Conservation (phyloP, 371 early-diverging fungal genomes). For the Mucor plumbeus region DNA sequence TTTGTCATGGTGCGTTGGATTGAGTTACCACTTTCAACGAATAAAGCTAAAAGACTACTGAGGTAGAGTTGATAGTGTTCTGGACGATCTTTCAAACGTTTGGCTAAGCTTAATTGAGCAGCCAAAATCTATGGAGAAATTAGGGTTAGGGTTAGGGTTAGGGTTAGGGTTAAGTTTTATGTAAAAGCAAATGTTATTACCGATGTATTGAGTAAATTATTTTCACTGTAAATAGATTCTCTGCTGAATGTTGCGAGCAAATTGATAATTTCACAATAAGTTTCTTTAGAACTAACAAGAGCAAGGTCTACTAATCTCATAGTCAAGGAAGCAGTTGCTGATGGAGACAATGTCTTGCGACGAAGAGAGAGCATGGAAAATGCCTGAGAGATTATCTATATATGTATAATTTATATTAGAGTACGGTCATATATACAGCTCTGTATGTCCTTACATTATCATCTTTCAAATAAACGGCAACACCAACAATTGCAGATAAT, state of each 20-base stretch:
- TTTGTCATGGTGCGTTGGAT: slow-evolving; percentile 59
- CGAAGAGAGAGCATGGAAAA: slow-evolving; percentile 61
- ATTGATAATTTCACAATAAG: slow-evolving; percentile 50
- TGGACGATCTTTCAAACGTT: slow-evolving; percentile 52
- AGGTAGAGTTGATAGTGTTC: slow-evolving; percentile 67
- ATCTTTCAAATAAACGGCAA: slow-evolving; percentile 69
- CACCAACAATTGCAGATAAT: slow-evolving; percentile 65
- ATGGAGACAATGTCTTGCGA: slow-evolving; percentile 48
- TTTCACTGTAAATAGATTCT: slow-evolving; percentile 53
- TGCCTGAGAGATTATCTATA: slow-evolving; percentile 54
- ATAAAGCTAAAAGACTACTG: slow-evolving; percentile 59
- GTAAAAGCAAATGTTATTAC: slow-evolving; percentile 9
- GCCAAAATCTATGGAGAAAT: slow-evolving; percentile 1
- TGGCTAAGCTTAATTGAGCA: slow-evolving; percentile 56
- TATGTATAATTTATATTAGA: not conserved
- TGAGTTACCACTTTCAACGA: slow-evolving; percentile 76
- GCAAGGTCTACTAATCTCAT: slow-evolving; percentile 57
- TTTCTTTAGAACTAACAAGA: slow-evolving; percentile 42
- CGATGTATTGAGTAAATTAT: slow-evolving; percentile 51
- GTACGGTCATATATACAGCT: too few species aligned
- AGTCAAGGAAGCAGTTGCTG: slow-evolving; percentile 51
- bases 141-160: not conserved
- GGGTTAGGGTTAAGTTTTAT: not conserved
- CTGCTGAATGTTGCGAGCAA: slow-evolving; percentile 58
- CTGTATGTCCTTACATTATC: slow-evolving; percentile 47